Evolutionary conservation across 495 filamentous ascomycete species (phyloP).

Genomic region (Xylaria cubensis): DNA sequence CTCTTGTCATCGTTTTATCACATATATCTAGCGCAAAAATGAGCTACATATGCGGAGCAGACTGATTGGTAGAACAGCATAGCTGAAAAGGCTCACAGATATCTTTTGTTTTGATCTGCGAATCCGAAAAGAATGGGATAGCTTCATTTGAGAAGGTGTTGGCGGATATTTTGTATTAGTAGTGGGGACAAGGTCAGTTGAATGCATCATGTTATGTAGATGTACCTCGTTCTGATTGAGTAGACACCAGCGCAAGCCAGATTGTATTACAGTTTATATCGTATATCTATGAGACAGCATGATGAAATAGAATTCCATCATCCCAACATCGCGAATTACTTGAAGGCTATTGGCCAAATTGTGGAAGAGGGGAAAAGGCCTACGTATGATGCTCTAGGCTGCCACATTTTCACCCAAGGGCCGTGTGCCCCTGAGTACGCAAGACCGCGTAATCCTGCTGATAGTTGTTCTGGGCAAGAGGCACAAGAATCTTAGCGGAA

Average conservation of each 20-base stretch:
- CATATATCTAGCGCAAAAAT: background rate
- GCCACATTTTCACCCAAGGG: background rate
- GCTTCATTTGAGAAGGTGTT: background rate
- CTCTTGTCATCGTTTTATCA: background rate
- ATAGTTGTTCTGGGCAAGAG: background rate
- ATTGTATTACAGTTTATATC: background rate
- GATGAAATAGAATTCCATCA: background rate
- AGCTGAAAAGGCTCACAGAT: background rate
- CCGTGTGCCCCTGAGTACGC: background rate
- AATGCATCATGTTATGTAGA: background rate
- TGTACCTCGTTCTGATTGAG: background rate
- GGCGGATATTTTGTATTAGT: background rate
- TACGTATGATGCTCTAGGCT: constrained; percentile 11
- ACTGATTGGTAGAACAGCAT: background rate
- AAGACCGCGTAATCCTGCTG: constrained; percentile 13
- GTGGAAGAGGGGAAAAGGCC: background rate
- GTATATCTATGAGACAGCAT: background rate
- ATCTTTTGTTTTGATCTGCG: background rate
- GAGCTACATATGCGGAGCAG: background rate
- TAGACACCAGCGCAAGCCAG: background rate
- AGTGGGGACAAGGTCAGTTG: background rate
- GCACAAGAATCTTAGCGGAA: background rate
- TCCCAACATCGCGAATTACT: background rate
- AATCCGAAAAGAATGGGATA: background rate
- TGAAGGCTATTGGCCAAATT: background rate